Conservation (phyloP, 371 early-diverging fungal species). For the Umbelopsis sp. region DNA sequence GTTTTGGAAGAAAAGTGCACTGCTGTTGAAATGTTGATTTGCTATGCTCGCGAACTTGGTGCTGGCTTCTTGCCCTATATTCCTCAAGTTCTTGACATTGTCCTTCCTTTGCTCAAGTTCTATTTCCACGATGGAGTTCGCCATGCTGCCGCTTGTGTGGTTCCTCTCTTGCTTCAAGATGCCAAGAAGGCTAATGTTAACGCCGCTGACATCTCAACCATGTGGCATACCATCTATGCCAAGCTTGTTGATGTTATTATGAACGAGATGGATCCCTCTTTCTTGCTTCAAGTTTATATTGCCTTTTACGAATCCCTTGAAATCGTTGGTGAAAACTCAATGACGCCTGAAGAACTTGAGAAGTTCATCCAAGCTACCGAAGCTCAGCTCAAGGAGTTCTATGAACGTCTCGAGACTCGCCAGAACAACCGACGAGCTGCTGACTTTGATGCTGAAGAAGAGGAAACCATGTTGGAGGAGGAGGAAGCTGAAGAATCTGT, state of each 20-base stretch:
- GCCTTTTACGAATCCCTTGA: conserved; percentile 79
- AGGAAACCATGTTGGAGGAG: conserved; percentile 78
- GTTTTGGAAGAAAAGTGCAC: conserved; percentile 96
- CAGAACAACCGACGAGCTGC: conserved; percentile 71
- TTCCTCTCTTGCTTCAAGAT: conserved; percentile 79
- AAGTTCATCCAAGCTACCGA: conserved; percentile 68
- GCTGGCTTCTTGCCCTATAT: conserved; percentile 88
- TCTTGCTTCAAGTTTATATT: conserved; percentile 74
- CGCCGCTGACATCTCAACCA: conserved; percentile 45
- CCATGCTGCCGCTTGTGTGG: conserved; percentile 81
- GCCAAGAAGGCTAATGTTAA: conserved; percentile 58
- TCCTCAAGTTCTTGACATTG: conserved; percentile 77
- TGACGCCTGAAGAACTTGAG: conserved; percentile 67
- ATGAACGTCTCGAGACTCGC: conserved; percentile 70
- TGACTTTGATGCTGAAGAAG: conserved; percentile 91
- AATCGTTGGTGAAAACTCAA: conserved; percentile 65
- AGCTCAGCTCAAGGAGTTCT: conserved; percentile 71
- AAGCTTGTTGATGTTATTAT: conserved; percentile 72
- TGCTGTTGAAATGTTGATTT: conserved; percentile 96
- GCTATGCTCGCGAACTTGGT: conserved; percentile 92
- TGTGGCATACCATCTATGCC: conserved; percentile 70
- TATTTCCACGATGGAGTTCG: conserved; percentile 97
- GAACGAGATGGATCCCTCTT: conserved; percentile 78
- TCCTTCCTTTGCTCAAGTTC: conserved; percentile 90
- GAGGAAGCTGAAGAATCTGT: conserved; percentile 84